These are phyloP conservation scores for Jaminaea rosea DNA, from an alignment of 1,284 basidiomycete species.

Conservation along the genomic window DNA sequence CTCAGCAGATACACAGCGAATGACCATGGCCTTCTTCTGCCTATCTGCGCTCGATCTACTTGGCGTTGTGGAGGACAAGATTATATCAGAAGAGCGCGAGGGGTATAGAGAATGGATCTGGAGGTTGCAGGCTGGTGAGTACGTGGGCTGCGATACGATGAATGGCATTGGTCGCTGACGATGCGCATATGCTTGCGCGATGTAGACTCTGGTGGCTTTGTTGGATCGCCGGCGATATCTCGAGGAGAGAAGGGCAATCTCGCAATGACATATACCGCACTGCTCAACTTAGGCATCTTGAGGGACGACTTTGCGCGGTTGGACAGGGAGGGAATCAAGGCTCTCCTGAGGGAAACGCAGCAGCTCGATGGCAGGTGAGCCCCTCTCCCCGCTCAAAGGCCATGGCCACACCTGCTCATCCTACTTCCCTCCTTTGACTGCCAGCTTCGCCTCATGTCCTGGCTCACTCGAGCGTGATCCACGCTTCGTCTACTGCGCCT, in stretches of 20 bases:
- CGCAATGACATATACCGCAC: constrained; percentile 40
- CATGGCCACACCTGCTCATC: constrained; percentile 61
- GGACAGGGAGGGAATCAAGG: constrained; percentile 12
- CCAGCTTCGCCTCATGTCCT: constrained; percentile 5
- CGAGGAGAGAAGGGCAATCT: constrained; percentile 9
- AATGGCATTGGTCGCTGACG: too few relatives aligned
- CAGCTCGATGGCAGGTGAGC: constrained; percentile 24
- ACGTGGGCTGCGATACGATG: too few relatives aligned
- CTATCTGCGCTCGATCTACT: constrained; percentile 36
- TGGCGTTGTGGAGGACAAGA: constrained; percentile 7
- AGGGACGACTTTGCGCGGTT: constrained; percentile 28
- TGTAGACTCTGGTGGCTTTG: constrained; percentile 23
- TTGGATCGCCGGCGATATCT: constrained; percentile 12
- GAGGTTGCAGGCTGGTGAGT: constrained; percentile 71
- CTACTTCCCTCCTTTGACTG: not conserved
- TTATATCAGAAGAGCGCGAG: constrained; percentile 9
- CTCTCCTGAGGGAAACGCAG: constrained; percentile 19
- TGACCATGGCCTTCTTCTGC: constrained; percentile 43
- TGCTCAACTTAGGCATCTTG: constrained; percentile 31
- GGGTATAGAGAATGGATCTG: constrained; percentile 64
- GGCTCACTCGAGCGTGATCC: constrained; percentile 53
- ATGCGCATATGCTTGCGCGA: too few relatives aligned
- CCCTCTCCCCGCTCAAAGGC: constrained; percentile 4
- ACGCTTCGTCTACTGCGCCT: constrained; percentile 79
- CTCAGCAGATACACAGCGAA: constrained; percentile 34